A percentile compares a stretch with the other conserved stretches of the same genome.
These are phyloP conservation scores for Mucor racemosus DNA, from an alignment of 371 early-diverging fungal species.

Conservation along the genomic window DNA sequence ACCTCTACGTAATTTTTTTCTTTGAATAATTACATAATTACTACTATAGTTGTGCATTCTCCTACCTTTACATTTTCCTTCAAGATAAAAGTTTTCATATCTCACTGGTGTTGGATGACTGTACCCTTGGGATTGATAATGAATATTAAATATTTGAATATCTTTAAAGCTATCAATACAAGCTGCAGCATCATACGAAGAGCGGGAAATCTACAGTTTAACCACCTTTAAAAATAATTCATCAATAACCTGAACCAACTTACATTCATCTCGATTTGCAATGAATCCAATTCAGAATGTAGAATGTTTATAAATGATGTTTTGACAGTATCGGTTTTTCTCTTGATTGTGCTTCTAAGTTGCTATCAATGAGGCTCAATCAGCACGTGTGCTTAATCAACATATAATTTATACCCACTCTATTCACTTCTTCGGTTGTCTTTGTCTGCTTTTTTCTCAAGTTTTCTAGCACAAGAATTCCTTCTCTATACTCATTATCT, in stretches of 20 bases:
- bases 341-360: conserved; percentile 25
- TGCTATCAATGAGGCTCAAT: conserved; percentile 11
- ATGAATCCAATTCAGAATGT: conserved; percentile 21
- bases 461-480: conserved; percentile 52
- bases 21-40: too few species aligned
- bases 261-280: conserved; percentile 27
- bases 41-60: too few species aligned
- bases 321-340: conserved; percentile 25
- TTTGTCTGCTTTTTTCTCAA: conserved; percentile 53
- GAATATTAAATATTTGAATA: conserved; percentile 35
- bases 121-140: conserved; percentile 48
- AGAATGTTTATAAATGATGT: conserved; percentile 16
- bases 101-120: conserved; percentile 47
- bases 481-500: conserved; percentile 61
- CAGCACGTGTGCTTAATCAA: neutral
- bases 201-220: conserved; percentile 23
- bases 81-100: conserved; percentile 56
- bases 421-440: conserved; percentile 38
- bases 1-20: conserved; percentile 36
- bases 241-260: neutral
- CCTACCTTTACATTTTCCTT: conserved; percentile 47
- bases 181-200: conserved; percentile 31
- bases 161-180: conserved; percentile 38
- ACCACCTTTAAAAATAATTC: neutral
- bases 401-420: conserved; percentile 27